Base-by-base conservation (phyloP, 2,329 filamentous ascomycete species). In the Beauveria sp. region DNA sequence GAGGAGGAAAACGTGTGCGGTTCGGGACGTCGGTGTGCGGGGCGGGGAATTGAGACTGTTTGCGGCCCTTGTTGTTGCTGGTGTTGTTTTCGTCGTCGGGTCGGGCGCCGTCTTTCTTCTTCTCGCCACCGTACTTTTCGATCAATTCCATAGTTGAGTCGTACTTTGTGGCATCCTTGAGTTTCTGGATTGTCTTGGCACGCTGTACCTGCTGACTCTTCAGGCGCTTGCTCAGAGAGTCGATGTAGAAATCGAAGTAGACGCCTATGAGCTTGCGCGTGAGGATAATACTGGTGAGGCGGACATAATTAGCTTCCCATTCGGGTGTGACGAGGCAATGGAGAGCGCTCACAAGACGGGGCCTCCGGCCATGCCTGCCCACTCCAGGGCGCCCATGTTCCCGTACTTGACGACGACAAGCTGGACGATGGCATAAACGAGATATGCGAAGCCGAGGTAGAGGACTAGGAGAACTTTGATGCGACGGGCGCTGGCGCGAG, bases 141-240 rank as follows among this genome's bases (percentile, higher is more conserved):
- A 99, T 83, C 63, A 99, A 76, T 71, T 97, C 86, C 69, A 96
- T 85, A 1, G 94, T 99, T 37, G 92, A 94, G 74, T 97, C 91
- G 77, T 97, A 99, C 73, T 90, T 96, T 40, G 94, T 99, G 28
- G 92, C 92, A 62, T 89, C 87, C 76, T 99, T 99, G 64, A 99
- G 84, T 75, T 92, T 92, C 72, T 96, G 89, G 66, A 99, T 97
- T 2, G 92, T 96, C 67, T 86, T 86, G 62, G 90, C 85, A 59
- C 93, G 86, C 73, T 97, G 90, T 59, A 85, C 84, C 68, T 92
- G 86, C 41, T 92, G 82, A 22, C 84, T 84, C 67, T 93, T 88
- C 34, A 97, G 80, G 46, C 88, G 83, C 44, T 80, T 74, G 66
- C 88, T 84, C 12, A 90, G 81, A 18, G 80, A 84, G 24, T 88